phyloP scores from a whole-genome alignment of 2,329 filamentous ascomycete species.

The Fusarium sambucinum region DNA sequence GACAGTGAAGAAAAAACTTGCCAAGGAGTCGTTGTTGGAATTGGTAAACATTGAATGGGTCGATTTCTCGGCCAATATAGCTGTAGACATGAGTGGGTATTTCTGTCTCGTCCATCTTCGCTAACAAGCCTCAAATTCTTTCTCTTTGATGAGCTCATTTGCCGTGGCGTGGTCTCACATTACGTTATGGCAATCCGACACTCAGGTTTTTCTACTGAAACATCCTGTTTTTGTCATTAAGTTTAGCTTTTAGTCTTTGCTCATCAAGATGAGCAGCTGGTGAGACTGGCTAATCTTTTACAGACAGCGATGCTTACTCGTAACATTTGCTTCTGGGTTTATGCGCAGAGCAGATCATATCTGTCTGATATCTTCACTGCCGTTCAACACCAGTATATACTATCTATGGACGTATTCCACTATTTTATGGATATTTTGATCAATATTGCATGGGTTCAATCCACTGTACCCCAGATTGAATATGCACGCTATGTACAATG shows the following conservation, averaged over 20 bases:
- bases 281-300: background rate
- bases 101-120: background rate
- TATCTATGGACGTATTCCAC: background rate
- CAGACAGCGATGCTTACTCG: background rate
- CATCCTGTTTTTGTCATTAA: background rate
- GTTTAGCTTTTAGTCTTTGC: background rate
- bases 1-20: background rate
- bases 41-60: background rate
- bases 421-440: background rate
- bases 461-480: constrained; percentile 5
- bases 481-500: background rate
- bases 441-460: background rate
- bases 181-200: background rate
- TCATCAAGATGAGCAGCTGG: background rate
- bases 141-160: constrained; percentile 1
- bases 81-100: background rate
- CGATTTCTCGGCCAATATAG: background rate
- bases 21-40: too few species aligned
- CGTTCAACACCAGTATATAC: background rate
- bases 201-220: background rate
- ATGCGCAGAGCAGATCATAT: background rate
- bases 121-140: background rate
- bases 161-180: constrained; percentile 1
- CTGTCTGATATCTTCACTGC: background rate
- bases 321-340: background rate